Evolutionary conservation across 2,329 filamentous ascomycete species (phyloP), one percentile per base, ranked within the genome.

Genomic region (Ophiocordyceps camponoti-leonardi): DNA sequence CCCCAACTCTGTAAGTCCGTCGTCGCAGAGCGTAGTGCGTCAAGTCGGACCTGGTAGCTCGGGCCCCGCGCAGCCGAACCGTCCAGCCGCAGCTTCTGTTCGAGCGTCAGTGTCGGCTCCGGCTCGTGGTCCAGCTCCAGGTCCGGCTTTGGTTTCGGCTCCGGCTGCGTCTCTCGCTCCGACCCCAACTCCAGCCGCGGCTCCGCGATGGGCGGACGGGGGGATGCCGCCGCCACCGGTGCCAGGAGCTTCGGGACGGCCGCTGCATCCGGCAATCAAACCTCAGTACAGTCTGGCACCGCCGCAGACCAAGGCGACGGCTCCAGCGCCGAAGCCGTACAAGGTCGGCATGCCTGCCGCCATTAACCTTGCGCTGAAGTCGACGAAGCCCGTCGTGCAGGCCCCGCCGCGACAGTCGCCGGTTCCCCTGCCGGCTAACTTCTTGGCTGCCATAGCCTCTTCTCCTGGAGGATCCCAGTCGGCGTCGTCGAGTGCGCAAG

Each of bases 361-460:
- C 43, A 42, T 52, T 48, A 48, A 52, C 45, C 40, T 52, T 46
- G 51, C 51, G 46, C 45, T 47, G 44, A 52, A 53, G 44, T 54
- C 53, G 50, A 56, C 55, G 54, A 59, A 61, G 49, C 51, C 53
- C 50, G 50, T 50, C 46, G 52, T 52, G 41, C 51, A 59, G 58
- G 52, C 58, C 49, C 63, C 63, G 20, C 51, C 58, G 14, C 68
- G 67, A 51, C 56, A 68, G 46, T 67, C 66, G 1, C 66, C 66
- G 3, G 66, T 69, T 6, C 66, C 66, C 12, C 50, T 69, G 11
- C 66, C 66, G 1, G 61, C 65, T 6, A 65, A 66, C 45, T 66
- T 65, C 44, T 50, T 66, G 43, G 63, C 64, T n/a, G 62, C 64
- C 10, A 65, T 66, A 54, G 58, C 53, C 44, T 59, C 61, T 11